Evolutionary conservation across 306 rosid species (phyloP).

Genomic region (Vigna hirtella): DNA sequence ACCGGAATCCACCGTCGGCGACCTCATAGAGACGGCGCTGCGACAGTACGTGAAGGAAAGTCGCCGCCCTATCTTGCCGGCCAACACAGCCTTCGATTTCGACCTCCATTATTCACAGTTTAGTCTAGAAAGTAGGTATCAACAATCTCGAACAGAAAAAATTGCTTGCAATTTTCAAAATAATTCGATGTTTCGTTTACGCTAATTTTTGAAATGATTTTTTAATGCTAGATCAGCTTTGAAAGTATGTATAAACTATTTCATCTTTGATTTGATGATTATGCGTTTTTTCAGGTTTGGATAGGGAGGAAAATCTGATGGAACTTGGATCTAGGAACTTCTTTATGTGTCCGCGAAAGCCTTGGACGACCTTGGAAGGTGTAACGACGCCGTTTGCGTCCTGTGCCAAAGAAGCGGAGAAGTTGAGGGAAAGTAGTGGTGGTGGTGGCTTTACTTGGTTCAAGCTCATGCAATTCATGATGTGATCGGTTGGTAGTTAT

Average conservation of each 20-base stretch:
- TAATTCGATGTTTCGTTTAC: no score
- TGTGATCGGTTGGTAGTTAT: slow-evolving; percentile 36
- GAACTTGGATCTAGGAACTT: slow-evolving; percentile 83
- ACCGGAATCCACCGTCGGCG: slow-evolving; percentile 66
- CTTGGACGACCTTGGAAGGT: slow-evolving; percentile 24
- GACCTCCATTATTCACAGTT: slow-evolving; percentile 94
- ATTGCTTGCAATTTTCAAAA: background rate
- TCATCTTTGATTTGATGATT: background rate
- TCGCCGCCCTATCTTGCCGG: slow-evolving; percentile 76
- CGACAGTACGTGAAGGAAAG: slow-evolving; percentile 71
- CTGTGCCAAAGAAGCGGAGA: slow-evolving; percentile 63
- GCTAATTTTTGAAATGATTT: no score
- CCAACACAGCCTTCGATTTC: slow-evolving; percentile 52
- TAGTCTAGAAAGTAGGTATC: slow-evolving; percentile 82
- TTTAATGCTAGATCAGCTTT: no score
- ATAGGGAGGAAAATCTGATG: slow-evolving; percentile 61
- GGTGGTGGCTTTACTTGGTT: slow-evolving; percentile 60
- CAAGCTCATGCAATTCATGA: slow-evolving; percentile 68
- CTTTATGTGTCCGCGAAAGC: slow-evolving; percentile 61
- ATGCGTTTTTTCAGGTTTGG: slow-evolving; percentile 59
- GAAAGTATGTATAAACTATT: no score
- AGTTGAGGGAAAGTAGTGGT: slow-evolving; percentile 26
- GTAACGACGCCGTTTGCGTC: slow-evolving; percentile 52
- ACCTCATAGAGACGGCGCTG: slow-evolving; percentile 60
- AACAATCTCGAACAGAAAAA: background rate